Evolutionary conservation across 2,329 filamentous ascomycete genomes (phyloP).

Genomic region (Periconia sp.): DNA sequence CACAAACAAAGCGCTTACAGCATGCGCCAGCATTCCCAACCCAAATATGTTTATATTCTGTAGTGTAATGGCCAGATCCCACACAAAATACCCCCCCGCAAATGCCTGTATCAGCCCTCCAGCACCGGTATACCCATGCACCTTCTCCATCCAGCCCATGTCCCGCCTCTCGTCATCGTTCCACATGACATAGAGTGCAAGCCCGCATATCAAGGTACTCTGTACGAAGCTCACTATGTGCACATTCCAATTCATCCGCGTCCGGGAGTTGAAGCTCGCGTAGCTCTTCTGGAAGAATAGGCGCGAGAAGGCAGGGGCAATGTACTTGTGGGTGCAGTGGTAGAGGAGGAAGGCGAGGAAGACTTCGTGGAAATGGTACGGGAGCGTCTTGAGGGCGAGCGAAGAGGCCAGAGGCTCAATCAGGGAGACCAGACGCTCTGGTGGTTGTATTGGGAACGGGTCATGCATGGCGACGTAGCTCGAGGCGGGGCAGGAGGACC

Average conservation of each 20-base stretch:
- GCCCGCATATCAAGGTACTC: conserved; percentile 71
- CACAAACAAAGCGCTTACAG: conserved; percentile 73
- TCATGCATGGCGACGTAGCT: conserved; percentile 65
- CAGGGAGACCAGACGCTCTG: conserved; percentile 60
- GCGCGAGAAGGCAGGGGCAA: conserved; percentile 72
- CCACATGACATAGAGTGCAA: conserved; percentile 76
- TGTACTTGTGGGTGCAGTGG: conserved; percentile 67
- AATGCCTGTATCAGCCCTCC: conserved; percentile 76
- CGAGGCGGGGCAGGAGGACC: conserved; percentile 1
- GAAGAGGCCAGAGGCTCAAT: conserved; percentile 69
- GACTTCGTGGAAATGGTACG: conserved; percentile 80
- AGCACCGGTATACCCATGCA: conserved; percentile 79
- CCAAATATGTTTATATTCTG: conserved; percentile 75
- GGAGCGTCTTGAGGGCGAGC: conserved; percentile 68
- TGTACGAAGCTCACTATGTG: conserved; percentile 86
- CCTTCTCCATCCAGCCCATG: conserved; percentile 71
- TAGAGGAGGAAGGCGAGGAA: conserved; percentile 71
- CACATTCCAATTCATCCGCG: conserved; percentile 81
- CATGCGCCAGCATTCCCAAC: conserved; percentile 77
- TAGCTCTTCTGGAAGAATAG: conserved; percentile 70
- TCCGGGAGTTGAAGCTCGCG: conserved; percentile 64
- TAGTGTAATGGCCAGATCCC: conserved; percentile 76
- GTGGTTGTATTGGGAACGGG: conserved; percentile 68
- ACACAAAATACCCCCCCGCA: conserved; percentile 82
- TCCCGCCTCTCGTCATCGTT: conserved; percentile 69